Evolutionary conservation across 306 rosid genomes (phyloP).

Genomic region (Dryas octopetala): DNA sequence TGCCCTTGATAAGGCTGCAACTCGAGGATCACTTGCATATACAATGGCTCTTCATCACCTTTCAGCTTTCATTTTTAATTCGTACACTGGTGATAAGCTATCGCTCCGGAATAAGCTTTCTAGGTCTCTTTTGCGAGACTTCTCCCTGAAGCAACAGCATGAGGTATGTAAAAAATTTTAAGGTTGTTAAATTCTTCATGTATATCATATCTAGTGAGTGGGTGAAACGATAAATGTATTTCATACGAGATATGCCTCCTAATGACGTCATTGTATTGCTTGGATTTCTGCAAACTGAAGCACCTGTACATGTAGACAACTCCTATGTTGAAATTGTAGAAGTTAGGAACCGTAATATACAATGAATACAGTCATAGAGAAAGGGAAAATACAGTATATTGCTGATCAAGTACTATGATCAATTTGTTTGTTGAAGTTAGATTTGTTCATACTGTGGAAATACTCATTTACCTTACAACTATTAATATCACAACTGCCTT

Average conservation of each 20-base stretch:
- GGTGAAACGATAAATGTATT: background rate
- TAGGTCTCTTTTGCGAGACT: conserved; percentile 75
- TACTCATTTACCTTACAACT: background rate
- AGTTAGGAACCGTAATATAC: background rate
- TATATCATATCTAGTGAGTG: background rate
- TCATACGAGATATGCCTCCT: background rate
- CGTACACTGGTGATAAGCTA: conserved; percentile 41
- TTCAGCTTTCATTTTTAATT: conserved; percentile 60
- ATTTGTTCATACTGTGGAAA: background rate
- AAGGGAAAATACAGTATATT: too few relatives aligned
- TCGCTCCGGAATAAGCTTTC: conserved; percentile 66
- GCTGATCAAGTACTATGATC: too few relatives aligned
- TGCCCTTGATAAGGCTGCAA: conserved; percentile 80
- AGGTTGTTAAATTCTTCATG: background rate
- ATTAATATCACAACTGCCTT: background rate
- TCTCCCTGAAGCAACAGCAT: conserved; percentile 59
- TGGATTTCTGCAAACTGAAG: too few relatives aligned
- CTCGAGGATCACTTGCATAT: conserved; percentile 68
- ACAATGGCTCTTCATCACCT: conserved; percentile 74
- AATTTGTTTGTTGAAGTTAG: too few relatives aligned
- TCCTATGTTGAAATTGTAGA: background rate
- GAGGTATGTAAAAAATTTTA: conserved; percentile 50
- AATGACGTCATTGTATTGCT: background rate
- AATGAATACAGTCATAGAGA: too few relatives aligned
- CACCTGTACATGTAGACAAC: background rate